These are phyloP conservation scores for Xylaria venustula DNA, from an alignment of 495 filamentous ascomycete genomes.

Conservation along the genomic window DNA sequence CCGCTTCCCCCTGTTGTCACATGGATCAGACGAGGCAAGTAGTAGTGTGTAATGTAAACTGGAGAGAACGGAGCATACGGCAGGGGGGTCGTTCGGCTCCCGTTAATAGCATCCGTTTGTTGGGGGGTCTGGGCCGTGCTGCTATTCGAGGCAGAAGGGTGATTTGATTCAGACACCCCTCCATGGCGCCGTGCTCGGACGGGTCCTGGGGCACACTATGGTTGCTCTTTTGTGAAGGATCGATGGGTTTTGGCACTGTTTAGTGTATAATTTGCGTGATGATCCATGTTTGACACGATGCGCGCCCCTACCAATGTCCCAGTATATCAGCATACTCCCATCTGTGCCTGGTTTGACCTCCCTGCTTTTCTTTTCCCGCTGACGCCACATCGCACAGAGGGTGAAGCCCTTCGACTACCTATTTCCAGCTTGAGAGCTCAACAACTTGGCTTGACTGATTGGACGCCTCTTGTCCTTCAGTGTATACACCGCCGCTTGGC, in stretches of 20 bases:
- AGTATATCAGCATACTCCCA: conserved; percentile 15
- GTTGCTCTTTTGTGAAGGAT: conserved; percentile 3
- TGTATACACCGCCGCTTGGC: conserved; percentile 16
- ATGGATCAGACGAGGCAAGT: conserved; percentile 1
- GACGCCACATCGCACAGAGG: neutral
- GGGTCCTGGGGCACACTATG: neutral
- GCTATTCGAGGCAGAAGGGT: conserved; percentile 2
- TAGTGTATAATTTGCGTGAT: neutral
- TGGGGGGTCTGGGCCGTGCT: neutral
- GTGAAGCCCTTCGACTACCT: neutral
- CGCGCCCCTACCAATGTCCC: neutral
- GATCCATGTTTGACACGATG: conserved; percentile 6
- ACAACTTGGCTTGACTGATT: conserved; percentile 3
- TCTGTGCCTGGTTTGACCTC: conserved; percentile 5
- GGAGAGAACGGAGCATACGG: neutral
- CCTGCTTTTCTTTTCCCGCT: neutral
- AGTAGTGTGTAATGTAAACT: neutral
- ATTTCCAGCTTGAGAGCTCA: neutral
- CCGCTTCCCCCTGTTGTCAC: conserved; percentile 1
- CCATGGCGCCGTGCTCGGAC: conserved; percentile 3
- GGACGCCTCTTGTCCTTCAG: neutral
- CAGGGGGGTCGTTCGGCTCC: neutral
- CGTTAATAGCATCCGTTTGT: neutral
- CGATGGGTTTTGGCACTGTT: conserved; percentile 5
- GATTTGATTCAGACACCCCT: conserved; percentile 5